These are phyloP conservation scores for Lachnellula hyalina DNA, from an alignment of 2,329 filamentous ascomycete genomes.

Conservation along the genomic window DNA sequence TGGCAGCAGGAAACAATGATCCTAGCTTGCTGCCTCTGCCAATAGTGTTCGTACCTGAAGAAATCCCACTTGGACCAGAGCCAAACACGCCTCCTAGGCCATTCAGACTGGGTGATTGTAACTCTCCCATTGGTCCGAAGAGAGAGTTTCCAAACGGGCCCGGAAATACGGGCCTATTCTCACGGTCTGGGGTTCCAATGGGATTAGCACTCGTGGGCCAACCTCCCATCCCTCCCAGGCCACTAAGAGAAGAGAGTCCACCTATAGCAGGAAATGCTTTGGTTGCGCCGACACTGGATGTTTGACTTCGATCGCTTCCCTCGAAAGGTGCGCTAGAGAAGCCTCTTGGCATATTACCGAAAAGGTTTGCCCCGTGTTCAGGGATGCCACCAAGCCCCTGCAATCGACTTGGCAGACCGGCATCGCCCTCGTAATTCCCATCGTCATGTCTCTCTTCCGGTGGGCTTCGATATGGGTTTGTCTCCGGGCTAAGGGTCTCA, in stretches of 20 bases:
- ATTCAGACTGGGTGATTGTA: conserved; percentile 68
- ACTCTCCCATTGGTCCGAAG: conserved; percentile 70
- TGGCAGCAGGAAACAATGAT: conserved; percentile 78
- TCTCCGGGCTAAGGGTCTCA: conserved; percentile 83
- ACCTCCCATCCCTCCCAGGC: conserved; percentile 40
- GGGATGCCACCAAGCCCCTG: conserved; percentile 48
- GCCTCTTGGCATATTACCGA: conserved; percentile 50
- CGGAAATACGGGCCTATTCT: conserved; percentile 47
- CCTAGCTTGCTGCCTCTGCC: conserved; percentile 77
- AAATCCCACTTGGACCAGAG: conserved; percentile 47
- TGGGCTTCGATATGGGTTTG: conserved; percentile 93
- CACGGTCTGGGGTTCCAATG: conserved; percentile 62
- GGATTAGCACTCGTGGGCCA: conserved; percentile 51
- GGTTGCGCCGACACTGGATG: conserved; percentile 73
- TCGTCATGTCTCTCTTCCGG: conserved; percentile 62
- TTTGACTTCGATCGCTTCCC: conserved; percentile 86
- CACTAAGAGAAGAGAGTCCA: conserved; percentile 51
- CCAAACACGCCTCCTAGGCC: conserved; percentile 68
- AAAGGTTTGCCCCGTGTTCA: conserved; percentile 45
- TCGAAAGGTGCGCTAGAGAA: conserved; percentile 44
- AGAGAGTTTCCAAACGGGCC: conserved; percentile 72
- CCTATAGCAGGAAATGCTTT: conserved; percentile 64
- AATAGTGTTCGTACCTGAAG: conserved; percentile 57
- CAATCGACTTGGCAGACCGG: conserved; percentile 41
- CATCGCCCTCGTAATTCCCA: conserved; percentile 32